Percentiles rank a stretch among this genome's conserved stretches.
Evolutionary conservation across 257 asterid species (phyloP).

Genomic region (Misopates orontium): DNA sequence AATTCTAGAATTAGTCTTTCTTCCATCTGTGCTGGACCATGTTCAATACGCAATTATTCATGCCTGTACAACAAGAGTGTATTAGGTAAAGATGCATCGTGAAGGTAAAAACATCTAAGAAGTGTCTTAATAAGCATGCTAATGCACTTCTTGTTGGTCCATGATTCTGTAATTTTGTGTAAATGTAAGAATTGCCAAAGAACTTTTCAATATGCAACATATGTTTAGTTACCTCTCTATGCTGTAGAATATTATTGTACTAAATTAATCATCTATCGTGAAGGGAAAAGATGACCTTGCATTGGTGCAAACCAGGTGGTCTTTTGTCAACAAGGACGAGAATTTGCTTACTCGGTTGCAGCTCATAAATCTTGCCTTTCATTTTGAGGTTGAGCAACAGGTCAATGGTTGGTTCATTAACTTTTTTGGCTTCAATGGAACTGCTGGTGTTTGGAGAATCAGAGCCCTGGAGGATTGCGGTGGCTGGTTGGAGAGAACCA

Average conservation of each 20-base stretch:
- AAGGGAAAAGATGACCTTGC: slow-evolving; percentile 88
- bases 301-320: slow-evolving; percentile 93
- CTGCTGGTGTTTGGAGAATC: slow-evolving; percentile 97
- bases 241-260: neutral
- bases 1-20: neutral
- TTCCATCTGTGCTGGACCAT: neutral
- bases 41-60: neutral
- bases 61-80: neutral
- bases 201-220: neutral
- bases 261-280: slow-evolving; percentile 30
- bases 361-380: slow-evolving; percentile 80
- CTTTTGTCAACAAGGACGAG: slow-evolving; percentile 87
- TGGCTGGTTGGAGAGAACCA: slow-evolving; percentile 93
- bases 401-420: slow-evolving; percentile 91
- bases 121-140: neutral
- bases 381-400: slow-evolving; percentile 96
- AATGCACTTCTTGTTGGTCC: neutral
- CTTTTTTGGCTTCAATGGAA: slow-evolving; percentile 88
- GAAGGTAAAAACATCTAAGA: neutral
- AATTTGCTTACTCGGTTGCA: slow-evolving; percentile 83
- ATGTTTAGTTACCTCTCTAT: neutral
- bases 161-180: neutral
- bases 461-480: slow-evolving; percentile 88
- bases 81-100: slow-evolving; percentile 4
- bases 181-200: neutral